These are phyloP conservation scores for Lasiosphaeria hispida DNA, from an alignment of 495 filamentous ascomycete genomes.

Conservation along the genomic window DNA sequence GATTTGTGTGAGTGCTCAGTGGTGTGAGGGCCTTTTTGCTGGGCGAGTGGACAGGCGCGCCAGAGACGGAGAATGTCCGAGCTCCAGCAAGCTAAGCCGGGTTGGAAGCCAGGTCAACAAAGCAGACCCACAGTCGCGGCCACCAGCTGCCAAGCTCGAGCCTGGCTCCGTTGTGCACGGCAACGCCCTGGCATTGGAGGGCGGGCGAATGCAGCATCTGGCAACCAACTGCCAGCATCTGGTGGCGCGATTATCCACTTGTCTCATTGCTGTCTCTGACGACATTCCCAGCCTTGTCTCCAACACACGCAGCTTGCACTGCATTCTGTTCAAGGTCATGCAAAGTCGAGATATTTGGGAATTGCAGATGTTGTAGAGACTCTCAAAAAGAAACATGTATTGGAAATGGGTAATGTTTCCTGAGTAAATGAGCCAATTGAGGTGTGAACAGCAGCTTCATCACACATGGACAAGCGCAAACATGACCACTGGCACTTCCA, in stretches of 20 bases:
- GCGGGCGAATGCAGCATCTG: not conserved
- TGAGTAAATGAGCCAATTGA: no score
- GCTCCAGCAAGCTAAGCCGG: slow-evolving; percentile 30
- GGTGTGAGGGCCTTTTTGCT: slow-evolving; percentile 22
- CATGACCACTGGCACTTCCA: no score
- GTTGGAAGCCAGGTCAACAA: slow-evolving; percentile 31
- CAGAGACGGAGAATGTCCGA: slow-evolving; percentile 21
- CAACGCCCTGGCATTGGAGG: slow-evolving; percentile 26
- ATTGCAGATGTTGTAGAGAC: no score
- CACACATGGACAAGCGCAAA: no score
- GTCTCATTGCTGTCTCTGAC: not conserved
- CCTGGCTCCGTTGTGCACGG: slow-evolving; percentile 26
- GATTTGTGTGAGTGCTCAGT: no score
- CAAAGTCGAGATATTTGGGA: no score
- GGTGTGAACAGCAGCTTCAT: no score
- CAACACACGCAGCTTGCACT: no score
- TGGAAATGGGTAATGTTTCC: no score
- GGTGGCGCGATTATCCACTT: not conserved
- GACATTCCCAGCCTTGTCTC: slow-evolving; percentile 1
- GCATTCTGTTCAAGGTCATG: not conserved
- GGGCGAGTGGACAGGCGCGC: slow-evolving; percentile 23
- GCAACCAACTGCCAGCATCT: not conserved
- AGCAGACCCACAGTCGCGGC: slow-evolving; percentile 33
- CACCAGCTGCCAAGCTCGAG: slow-evolving; percentile 23
- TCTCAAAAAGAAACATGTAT: no score